Evolutionary conservation across 2,329 filamentous ascomycete species (phyloP).

Genomic region (Leptodontidium sp.): DNA sequence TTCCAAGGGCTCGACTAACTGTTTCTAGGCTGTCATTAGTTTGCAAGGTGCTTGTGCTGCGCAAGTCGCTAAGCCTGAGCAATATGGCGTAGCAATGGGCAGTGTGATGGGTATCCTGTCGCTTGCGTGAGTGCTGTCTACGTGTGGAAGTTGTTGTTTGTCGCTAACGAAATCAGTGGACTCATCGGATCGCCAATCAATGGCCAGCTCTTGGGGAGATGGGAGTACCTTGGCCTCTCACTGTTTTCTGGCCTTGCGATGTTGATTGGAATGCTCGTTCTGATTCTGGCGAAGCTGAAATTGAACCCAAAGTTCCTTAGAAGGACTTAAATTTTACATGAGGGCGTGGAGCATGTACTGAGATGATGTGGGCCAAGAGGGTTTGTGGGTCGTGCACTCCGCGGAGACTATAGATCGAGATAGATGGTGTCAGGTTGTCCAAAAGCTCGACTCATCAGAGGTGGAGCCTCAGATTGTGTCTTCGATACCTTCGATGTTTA

Average conservation of each 20-base stretch:
- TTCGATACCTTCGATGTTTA: too few species aligned
- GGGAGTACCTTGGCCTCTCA: slow-evolving; percentile 36
- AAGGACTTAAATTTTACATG: too few species aligned
- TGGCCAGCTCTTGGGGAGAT: slow-evolving; percentile 34
- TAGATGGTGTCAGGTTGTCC: too few species aligned
- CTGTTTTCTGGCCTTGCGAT: slow-evolving; percentile 39
- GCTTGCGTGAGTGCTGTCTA: slow-evolving; percentile 31
- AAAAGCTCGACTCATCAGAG: too few species aligned
- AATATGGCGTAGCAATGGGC: slow-evolving; percentile 39
- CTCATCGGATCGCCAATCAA: slow-evolving; percentile 40
- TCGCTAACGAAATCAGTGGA: slow-evolving; percentile 20
- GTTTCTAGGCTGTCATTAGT: slow-evolving; percentile 35
- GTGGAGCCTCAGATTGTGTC: too few species aligned
- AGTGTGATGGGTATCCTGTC: slow-evolving; percentile 36
- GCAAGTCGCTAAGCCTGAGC: slow-evolving; percentile 30
- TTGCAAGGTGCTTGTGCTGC: slow-evolving; percentile 39
- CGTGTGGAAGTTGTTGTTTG: not conserved
- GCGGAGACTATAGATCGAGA: too few species aligned
- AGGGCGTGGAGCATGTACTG: too few species aligned
- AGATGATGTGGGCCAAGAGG: too few species aligned
- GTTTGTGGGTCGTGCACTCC: too few species aligned
- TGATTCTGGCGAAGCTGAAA: slow-evolving; percentile 33
- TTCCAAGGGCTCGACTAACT: not conserved
- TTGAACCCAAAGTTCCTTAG: slow-evolving; percentile 26
- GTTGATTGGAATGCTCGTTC: slow-evolving; percentile 36